Base-by-base conservation (phyloP, 108 stramenopile species). In the Pseudonitzschia multiseries region DNA sequence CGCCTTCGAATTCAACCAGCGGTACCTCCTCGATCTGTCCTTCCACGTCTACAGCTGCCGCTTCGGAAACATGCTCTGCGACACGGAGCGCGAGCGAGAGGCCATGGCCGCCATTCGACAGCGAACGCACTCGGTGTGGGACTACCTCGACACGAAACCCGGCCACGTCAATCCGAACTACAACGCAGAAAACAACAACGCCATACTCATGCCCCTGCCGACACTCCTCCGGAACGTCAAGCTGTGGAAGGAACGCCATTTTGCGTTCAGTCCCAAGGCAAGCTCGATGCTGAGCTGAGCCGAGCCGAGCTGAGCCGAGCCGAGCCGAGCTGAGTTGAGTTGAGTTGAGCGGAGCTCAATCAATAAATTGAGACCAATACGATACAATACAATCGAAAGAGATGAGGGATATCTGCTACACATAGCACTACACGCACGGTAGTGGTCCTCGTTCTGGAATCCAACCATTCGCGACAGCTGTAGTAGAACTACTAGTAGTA, bases 21-120 rank as follows among this genome's bases (percentile, higher is more conserved):
- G 75, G 12, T 96, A 93, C 57, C 77, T 98, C 14, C 42, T 95
- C 50, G 66, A 85, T 26, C 57, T 96, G 8, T 84, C 87, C 4
- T 94, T 97, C 56, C 95, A 97, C 57, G 69, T 94, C 32, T 91
- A 95, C 76, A 94, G 93, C 22, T 94, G 97, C 67, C 90, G 93
- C 10, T 97, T 96, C 80, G 98, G 98, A 21, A 96, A 89, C 27
- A 81, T 99, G 65, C 81, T 99, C 62, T 96, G 94, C 73, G 95
- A 99, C 77, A 87, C 84, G 48, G 95, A 97, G 76, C 72, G 80
- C 46, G 93, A 97, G 63, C 84, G 97, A 27, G 94, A 95, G 72
- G 59, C 86, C 24, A 77, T 83, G 54, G 94, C 92, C 18, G 81
- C 83, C 24, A 90, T 91, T 65, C 89, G 92, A 13, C 89, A 93